phyloP scores from a whole-genome alignment of 805 yeast species.

The Spathaspora boniae region DNA sequence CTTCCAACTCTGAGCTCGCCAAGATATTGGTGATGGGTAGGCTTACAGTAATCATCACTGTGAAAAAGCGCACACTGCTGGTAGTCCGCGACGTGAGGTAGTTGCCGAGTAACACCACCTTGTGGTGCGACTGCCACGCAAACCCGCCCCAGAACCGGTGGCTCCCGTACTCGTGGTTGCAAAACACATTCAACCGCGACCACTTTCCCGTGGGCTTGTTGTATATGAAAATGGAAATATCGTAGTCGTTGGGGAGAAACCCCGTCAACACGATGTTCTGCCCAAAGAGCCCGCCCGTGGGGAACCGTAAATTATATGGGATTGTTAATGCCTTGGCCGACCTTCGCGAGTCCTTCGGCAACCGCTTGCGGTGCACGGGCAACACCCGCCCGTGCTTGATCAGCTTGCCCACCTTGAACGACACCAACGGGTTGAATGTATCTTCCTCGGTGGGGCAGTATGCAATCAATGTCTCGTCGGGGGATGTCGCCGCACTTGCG shows the following conservation, averaged over 20 bases:
- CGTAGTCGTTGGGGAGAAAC: conserved; percentile 45
- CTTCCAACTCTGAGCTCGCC: conserved; percentile 41
- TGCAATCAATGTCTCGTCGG: conserved; percentile 28
- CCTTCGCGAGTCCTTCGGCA: no score
- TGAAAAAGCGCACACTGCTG: conserved; percentile 47
- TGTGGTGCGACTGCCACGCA: conserved; percentile 78
- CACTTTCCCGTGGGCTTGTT: conserved; percentile 57
- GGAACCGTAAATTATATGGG: conserved; percentile 49
- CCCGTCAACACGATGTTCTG: conserved; percentile 64
- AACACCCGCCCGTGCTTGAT: conserved; percentile 29
- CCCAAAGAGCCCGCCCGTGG: conserved; percentile 64
- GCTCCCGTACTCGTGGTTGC: conserved; percentile 49
- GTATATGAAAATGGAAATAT: conserved; percentile 47
- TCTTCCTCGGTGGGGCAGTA: conserved; percentile 26
- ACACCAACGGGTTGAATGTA: conserved; percentile 27
- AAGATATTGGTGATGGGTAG: conserved; percentile 53
- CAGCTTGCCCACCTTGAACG: conserved; percentile 33
- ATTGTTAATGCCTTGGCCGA: conserved; percentile 21
- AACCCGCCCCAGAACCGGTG: conserved; percentile 66
- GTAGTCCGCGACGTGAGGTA: conserved; percentile 41
- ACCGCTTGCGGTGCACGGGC: conserved; percentile 27
- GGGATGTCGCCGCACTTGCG: conserved; percentile 1
- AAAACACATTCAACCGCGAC: conserved; percentile 55
- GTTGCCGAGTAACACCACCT: conserved; percentile 59
- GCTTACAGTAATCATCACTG: conserved; percentile 46